Percentiles rank a stretch among this genome's conserved stretches.
phyloP scores from a whole-genome alignment of 495 filamentous ascomycete genomes.

The Lasiosphaeris hirsuta region DNA sequence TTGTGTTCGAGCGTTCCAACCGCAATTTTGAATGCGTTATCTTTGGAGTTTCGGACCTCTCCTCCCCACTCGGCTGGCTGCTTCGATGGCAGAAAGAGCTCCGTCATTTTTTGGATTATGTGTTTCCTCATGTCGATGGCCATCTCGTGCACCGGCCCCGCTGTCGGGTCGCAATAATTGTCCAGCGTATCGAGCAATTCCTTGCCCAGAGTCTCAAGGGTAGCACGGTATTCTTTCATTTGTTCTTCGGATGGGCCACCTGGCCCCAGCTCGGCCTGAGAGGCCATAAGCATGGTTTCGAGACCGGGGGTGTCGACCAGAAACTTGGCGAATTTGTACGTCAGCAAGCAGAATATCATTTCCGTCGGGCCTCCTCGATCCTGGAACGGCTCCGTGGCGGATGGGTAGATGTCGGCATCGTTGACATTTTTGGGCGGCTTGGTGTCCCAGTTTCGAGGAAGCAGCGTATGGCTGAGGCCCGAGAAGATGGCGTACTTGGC shows the following conservation, averaged over 20 bases:
- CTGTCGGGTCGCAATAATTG: conserved; percentile 55
- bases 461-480: conserved; percentile 57
- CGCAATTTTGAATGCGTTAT: conserved; percentile 48
- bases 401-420: conserved; percentile 56
- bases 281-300: conserved; percentile 42
- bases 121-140: conserved; percentile 44
- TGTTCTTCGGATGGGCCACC: conserved; percentile 32
- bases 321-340: conserved; percentile 48
- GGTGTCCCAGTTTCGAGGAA: conserved; percentile 47
- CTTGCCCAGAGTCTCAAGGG: conserved; percentile 43
- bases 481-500: conserved; percentile 55
- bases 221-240: conserved; percentile 47
- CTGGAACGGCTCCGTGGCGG: conserved; percentile 51
- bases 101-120: conserved; percentile 41
- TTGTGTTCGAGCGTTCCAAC: conserved; percentile 43
- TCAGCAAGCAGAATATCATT: conserved; percentile 64
- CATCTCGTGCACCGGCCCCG: conserved; percentile 58
- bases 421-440: conserved; percentile 53
- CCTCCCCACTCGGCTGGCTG: conserved; percentile 42
- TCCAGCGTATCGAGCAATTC: conserved; percentile 48
- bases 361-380: conserved; percentile 59
- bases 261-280: conserved; percentile 13
- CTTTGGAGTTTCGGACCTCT: conserved; percentile 35
- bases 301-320: conserved; percentile 43
- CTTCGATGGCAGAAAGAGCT: conserved; percentile 41